Evolutionary conservation across 2,329 filamentous ascomycete genomes (phyloP), one percentile per base, ranked within the genome.

Genomic region (Helotiales sp.): DNA sequence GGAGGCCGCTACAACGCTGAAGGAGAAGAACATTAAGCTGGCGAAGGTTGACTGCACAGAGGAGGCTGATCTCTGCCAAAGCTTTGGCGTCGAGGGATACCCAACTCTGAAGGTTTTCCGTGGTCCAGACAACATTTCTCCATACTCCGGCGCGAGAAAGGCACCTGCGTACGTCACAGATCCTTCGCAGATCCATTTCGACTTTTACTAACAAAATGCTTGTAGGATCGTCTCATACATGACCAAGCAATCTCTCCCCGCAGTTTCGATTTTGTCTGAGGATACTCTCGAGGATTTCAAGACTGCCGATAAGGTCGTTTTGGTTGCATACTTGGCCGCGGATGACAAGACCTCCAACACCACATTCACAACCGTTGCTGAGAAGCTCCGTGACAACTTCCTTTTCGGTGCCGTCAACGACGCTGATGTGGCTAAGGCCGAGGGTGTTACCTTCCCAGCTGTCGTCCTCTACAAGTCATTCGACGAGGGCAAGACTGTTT

Each of bases 61-160:
- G 80, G 93, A 99, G 86, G 84, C 89, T 71, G 93, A 97, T 37
- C 91, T 99, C 74, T 99, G 96, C 89, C 88, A 93, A 81, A 85
- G 88, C 75, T 92, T 92, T 77, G 94, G 93, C 70, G 94, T 99
- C 50, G 93, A 98, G 86, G 96, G 96, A 73, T 99, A 99, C 87
- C 96, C 96, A 70, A 99, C 96, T 73, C 89, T 99, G 79, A 99
- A 98, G 90, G 89, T 99, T 83, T 99, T 99, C 93, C 93, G 95
- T 77, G 95, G 96, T 75, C 82, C 83, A 50, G 93, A 97, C 11
- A 93, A 91, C 79, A 82, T 93, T 79, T 85, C 87, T 72, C 91
- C 94, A 71, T 99, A 99, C 84, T 85, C 86, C 76, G 96, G 96
- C 78, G 91, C 93, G 82, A 89, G 96, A 81, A 97, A 98, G 86